Percentiles rank a stretch among this genome's conserved stretches.
These are phyloP conservation scores for Colletotrichum filicis DNA, from an alignment of 2,329 filamentous ascomycete genomes.

Conservation along the genomic window DNA sequence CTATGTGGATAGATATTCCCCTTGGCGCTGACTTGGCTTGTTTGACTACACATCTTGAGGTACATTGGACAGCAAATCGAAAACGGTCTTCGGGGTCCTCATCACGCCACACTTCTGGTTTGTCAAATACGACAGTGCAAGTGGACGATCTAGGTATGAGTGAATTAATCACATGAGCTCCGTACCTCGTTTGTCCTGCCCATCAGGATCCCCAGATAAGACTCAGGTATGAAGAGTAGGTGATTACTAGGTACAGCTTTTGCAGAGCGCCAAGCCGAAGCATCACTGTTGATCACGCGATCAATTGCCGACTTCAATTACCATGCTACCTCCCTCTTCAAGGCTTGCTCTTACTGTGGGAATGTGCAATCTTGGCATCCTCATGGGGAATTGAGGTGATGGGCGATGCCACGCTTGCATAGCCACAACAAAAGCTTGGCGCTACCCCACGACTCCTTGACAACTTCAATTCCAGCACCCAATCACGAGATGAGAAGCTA, in stretches of 20 bases:
- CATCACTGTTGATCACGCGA: not conserved
- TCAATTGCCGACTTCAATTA: not conserved
- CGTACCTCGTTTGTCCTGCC: too few species aligned
- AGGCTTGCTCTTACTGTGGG: not conserved
- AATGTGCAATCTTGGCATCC: not conserved
- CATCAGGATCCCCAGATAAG: not conserved
- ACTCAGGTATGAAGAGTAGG: too few species aligned
- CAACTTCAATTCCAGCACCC: not conserved
- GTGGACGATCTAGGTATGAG: too few species aligned
- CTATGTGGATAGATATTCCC: not conserved
- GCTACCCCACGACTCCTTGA: not conserved
- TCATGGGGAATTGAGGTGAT: not conserved
- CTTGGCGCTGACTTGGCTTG: not conserved
- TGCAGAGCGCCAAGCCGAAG: not conserved
- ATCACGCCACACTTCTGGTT: too few species aligned
- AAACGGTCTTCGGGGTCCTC: too few species aligned
- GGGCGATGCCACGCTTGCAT: not conserved
- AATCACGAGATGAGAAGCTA: not conserved
- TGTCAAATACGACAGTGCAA: too few species aligned
- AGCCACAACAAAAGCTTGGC: constrained; percentile 15
- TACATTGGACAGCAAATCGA: too few species aligned
- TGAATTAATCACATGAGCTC: too few species aligned
- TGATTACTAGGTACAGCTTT: not conserved
- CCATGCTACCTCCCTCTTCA: too few species aligned
- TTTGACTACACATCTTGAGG: not conserved